Percentiles rank a stretch among this genome's conserved stretches.
phyloP scores from a whole-genome alignment of 257 asterid species.

The Eustoma russellianum region DNA sequence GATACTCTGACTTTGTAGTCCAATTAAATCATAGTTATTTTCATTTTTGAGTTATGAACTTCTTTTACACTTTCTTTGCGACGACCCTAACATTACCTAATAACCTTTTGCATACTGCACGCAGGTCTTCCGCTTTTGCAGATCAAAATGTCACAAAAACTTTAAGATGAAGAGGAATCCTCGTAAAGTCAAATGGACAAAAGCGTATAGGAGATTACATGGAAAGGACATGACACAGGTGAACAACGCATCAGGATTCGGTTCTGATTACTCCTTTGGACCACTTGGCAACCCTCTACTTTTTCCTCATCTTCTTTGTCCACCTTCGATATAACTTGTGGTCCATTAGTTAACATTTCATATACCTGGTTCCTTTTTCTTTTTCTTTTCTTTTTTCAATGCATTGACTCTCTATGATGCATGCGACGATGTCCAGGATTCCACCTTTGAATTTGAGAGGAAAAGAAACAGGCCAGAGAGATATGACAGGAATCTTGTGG shows the following conservation, averaged over 20 bases:
- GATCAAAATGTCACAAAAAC: constrained; percentile 88
- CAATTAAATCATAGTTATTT: too few species aligned
- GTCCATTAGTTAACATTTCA: too few species aligned
- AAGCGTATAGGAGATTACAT: constrained; percentile 73
- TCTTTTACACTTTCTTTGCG: too few species aligned
- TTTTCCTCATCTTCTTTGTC: background rate
- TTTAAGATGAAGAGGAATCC: constrained; percentile 98
- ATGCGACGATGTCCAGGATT: constrained; percentile 40
- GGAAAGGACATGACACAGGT: constrained; percentile 98
- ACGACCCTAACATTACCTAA: too few species aligned
- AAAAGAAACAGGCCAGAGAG: constrained; percentile 83
- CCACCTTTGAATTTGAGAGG: constrained; percentile 93
- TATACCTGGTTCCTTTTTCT: background rate
- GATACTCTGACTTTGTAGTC: too few species aligned
- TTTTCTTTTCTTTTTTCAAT: background rate
- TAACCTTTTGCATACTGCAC: background rate
- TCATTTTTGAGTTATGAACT: too few species aligned
- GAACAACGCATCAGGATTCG: background rate
- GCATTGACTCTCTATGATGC: background rate
- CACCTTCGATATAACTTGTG: background rate
- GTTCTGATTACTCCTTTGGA: background rate
- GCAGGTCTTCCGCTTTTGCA: constrained; percentile 80
- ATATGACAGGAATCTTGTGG: constrained; percentile 66
- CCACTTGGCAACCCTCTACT: background rate
- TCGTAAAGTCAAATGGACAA: constrained; percentile 88